A percentile compares a stretch with the other conserved stretches of the same genome.
Conservation (phyloP, 805 yeast genomes). For the Blastobotrys robertii region DNA sequence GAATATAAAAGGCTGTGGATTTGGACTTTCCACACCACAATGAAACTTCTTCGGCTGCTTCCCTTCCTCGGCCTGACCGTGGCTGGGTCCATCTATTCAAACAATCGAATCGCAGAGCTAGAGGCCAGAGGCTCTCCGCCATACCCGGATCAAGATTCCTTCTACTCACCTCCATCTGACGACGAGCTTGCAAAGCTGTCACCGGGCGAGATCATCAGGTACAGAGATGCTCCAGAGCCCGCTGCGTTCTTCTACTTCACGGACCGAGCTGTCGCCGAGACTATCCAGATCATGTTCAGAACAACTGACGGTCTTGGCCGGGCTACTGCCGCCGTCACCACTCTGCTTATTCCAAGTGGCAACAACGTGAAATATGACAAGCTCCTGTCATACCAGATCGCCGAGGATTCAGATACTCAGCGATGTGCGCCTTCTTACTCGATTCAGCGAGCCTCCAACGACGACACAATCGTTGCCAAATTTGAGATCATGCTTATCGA, state of each 20-base stretch:
- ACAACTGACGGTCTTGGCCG: constrained; percentile 20
- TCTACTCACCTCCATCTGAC: constrained; percentile 4
- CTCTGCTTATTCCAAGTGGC: constrained; percentile 14
- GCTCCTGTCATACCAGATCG: constrained; percentile 17
- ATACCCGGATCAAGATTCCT: constrained; percentile 6
- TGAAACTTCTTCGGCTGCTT: no score
- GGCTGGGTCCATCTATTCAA: no score
- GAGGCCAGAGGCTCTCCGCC: constrained; percentile 8
- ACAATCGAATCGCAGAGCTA: no score
- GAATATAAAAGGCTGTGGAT: no score
- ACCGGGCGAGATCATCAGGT: constrained; percentile 2
- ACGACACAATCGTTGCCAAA: constrained; percentile 5
- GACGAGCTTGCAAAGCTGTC: background rate
- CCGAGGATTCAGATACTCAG: constrained; percentile 18
- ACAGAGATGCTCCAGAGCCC: constrained; percentile 1
- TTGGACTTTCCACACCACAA: no score
- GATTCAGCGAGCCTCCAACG: constrained; percentile 10
- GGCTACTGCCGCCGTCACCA: constrained; percentile 22
- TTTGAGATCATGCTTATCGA: constrained; percentile 9
- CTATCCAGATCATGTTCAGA: constrained; percentile 17
- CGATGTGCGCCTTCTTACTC: constrained; percentile 21
- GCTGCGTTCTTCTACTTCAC: background rate
- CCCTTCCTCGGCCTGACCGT: no score
- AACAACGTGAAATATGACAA: constrained; percentile 6
- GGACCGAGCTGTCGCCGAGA: no score